Conservation (phyloP, 2,329 filamentous ascomycete genomes). For the Chaetomiaceae sp. region DNA sequence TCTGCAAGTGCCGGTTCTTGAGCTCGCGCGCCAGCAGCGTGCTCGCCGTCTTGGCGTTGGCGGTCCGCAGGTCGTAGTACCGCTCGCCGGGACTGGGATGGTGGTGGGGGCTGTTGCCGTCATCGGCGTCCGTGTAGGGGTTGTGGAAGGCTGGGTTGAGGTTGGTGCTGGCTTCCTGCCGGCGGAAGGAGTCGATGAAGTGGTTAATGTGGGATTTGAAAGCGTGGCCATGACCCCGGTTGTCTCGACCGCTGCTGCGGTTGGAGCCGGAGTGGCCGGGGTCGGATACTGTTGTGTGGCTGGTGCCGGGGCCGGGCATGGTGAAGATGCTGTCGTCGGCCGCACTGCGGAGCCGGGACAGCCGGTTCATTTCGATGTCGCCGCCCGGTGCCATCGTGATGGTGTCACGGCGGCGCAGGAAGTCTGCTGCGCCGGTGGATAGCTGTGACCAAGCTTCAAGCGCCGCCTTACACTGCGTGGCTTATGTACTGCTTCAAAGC, state of each 20-base stretch:
- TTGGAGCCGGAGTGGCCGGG: neutral
- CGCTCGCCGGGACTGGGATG: conserved; percentile 6
- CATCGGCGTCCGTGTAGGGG: conserved; percentile 5
- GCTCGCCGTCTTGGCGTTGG: conserved; percentile 21
- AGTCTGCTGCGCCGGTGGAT: neutral
- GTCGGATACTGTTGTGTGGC: neutral
- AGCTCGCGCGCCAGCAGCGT: conserved; percentile 24
- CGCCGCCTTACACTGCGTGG: no score
- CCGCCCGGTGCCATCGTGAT: conserved; percentile 14
- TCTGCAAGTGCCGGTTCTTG: conserved; percentile 76
- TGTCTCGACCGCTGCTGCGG: neutral
- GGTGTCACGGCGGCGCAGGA: conserved; percentile 4
- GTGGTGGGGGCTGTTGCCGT: neutral
- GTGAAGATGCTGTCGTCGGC: conserved; percentile 19
- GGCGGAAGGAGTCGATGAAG: conserved; percentile 25
- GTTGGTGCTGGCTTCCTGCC: conserved; percentile 15
- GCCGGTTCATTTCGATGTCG: conserved; percentile 23
- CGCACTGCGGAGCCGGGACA: conserved; percentile 15
- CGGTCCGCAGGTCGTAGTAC: conserved; percentile 23
- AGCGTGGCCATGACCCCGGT: no score
- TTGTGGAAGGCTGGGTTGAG: conserved; percentile 2
- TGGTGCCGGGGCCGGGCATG: conserved; percentile 7
- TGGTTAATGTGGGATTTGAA: conserved; percentile 8
- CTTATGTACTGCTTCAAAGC: neutral
- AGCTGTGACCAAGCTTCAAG: no score